Base-by-base conservation (phyloP, 2,329 filamentous ascomycete genomes). In the Talaromyces sp. region DNA sequence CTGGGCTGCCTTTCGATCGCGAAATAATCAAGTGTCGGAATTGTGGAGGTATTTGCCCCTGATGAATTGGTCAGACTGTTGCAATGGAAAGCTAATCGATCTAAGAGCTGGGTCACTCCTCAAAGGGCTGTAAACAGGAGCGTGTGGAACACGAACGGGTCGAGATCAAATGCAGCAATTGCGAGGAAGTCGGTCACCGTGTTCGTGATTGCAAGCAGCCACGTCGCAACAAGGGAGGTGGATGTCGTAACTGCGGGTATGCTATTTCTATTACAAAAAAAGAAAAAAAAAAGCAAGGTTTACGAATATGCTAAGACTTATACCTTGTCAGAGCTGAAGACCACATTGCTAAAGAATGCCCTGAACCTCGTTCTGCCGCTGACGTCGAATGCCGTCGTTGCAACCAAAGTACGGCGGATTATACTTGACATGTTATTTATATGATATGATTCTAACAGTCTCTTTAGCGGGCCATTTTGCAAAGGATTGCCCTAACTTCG, bases 231-330 rank as follows among this genome's bases (percentile, higher is more conserved):
- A 68, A 64, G 46, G 9, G 24, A 9, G 24, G 24, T 47, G 69
- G 72, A 24, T 84, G 81, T 67, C 81, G 79, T 61, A 81, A 84
- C 54, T 83, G 81, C 71, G 77, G 80, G 66, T 77, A 67, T 48
- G 71, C 44, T 7, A 27, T 10, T 19, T n/a, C 14, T 10, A 11
- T 39, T 51, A 14, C 16, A 10, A 40, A 17, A 24, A 16, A 9
- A 11, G 4, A 43, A 27, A 19, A 10, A 4, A 40, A 17, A 17
- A 22, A 35, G 36, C 60, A 71, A 36, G 72, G 53, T 27, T 22
- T n/a, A 9, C 5, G 24, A 27, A 27, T 4, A 27, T 27, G 9
- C 24, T 27, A 27, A 27, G 5, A 27, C 24, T 27, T 9, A 5
- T 27, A 27, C 4, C 24, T 16, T 27, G 16, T 37, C 45, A 77